A percentile compares a stretch with the other conserved stretches of the same genome.
Conservation (phyloP, 1,139 yeast genomes). For the Ogataea hybrid region DNA sequence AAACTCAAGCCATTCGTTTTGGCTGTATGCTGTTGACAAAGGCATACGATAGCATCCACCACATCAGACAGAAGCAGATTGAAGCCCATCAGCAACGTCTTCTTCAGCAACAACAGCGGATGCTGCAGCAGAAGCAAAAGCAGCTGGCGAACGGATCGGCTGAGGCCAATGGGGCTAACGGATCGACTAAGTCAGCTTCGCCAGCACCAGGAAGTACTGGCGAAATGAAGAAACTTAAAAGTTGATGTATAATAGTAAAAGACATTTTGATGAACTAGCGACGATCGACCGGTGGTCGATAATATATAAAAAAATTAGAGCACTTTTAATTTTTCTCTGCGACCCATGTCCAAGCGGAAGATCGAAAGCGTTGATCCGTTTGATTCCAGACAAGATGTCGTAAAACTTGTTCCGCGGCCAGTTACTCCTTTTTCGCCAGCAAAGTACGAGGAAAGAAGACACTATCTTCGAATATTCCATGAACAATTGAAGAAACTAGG, state of each 20-base stretch:
- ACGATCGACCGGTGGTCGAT: slow-evolving; percentile 3
- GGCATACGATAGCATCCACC: slow-evolving; percentile 66
- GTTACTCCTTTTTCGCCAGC: slow-evolving; percentile 33
- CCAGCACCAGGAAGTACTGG: slow-evolving; percentile 1
- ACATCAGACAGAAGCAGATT: slow-evolving; percentile 41
- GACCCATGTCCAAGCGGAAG: slow-evolving; percentile 7
- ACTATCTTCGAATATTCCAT: too few relatives aligned
- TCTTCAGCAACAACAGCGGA: slow-evolving; percentile 52
- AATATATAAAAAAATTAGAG: not conserved
- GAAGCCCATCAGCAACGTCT: slow-evolving; percentile 52
- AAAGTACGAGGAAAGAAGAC: slow-evolving; percentile 29
- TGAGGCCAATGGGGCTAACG: slow-evolving; percentile 2
- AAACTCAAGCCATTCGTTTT: slow-evolving; percentile 85
- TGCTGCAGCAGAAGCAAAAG: slow-evolving; percentile 39
- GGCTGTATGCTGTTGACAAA: slow-evolving; percentile 89
- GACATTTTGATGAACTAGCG: slow-evolving; percentile 1
- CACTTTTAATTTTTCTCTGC: not conserved
- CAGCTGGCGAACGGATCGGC: slow-evolving; percentile 10
- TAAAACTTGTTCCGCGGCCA: slow-evolving; percentile 26
- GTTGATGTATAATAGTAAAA: slow-evolving; percentile 10
- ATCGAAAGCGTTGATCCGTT: slow-evolving; percentile 6
- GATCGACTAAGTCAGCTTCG: slow-evolving; percentile 6
- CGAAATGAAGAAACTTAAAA: slow-evolving; percentile 6
- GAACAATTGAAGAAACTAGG: too few relatives aligned
- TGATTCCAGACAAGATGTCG: not conserved